Conservation (phyloP, 805 yeast genomes). For the Cyberlindnera mycetangii region DNA sequence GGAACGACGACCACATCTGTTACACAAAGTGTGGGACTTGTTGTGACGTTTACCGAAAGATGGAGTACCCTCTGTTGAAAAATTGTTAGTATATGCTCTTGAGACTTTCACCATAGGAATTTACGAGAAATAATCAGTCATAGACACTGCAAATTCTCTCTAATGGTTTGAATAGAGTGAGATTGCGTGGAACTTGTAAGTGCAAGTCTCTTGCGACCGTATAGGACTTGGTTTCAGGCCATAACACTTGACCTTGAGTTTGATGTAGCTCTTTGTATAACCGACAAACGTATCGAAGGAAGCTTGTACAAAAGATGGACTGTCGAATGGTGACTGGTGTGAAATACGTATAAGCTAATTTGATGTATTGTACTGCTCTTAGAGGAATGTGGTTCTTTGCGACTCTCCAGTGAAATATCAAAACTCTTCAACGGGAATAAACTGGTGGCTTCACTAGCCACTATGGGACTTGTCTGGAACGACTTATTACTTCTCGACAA, state of each 20-base stretch:
- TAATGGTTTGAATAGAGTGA: no score
- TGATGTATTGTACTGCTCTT: neutral
- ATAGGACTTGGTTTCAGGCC: neutral
- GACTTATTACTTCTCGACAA: conserved; percentile 1
- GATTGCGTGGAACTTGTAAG: no score
- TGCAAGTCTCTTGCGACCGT: neutral
- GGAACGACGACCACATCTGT: conserved; percentile 98
- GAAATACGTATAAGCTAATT: no score
- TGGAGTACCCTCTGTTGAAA: conserved; percentile 91
- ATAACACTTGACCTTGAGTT: no score
- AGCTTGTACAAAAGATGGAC: no score
- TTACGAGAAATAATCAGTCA: neutral
- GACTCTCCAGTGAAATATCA: neutral
- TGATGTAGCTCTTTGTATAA: no score
- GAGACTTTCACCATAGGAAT: neutral
- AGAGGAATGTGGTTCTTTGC: neutral
- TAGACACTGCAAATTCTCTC: neutral
- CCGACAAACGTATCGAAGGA: no score
- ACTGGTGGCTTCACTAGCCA: neutral
- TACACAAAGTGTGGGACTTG: conserved; percentile 99
- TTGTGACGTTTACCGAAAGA: conserved; percentile 99
- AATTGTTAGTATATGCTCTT: conserved; percentile 33
- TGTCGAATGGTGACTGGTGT: no score
- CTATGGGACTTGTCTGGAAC: neutral
- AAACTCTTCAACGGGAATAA: neutral